Evolutionary conservation across 495 filamentous ascomycete species (phyloP), one percentile per base, ranked within the genome.

Genomic region (Penicillium odoratum): DNA sequence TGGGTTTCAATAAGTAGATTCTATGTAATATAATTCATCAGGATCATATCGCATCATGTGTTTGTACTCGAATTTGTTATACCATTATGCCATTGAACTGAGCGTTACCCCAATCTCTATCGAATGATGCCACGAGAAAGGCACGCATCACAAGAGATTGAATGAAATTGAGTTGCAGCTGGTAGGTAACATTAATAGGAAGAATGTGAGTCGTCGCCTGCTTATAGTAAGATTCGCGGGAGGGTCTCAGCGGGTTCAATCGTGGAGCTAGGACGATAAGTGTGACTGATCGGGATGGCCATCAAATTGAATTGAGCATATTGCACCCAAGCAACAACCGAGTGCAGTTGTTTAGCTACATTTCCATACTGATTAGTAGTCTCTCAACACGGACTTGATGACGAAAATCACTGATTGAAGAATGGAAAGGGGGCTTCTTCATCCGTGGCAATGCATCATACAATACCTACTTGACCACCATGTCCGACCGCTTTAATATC

Each of bases 251-350:
- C n/a, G 42, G 42, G 9, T 21, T 45, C 16, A 45, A 45, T 16
- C 42, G n/a, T 16, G n/a, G 8, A 0, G 42, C 16, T 21, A 7
- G 42, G 42, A 21, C 21, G 8, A 5, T 10, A 8, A 45, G 25
- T 25, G 42, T 45, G 16, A 2, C n/a, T 7, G 42, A 16, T 7
- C 16, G 42, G 21, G 42, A 45, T 25, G 16, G 42, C 3, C 9
- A 25, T 45, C 42, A 45, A 45, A 45, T 45, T 45, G 42, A 45
- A 25, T 25, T 45, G 42, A 45, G 42, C 3, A 45, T 45, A 45
- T 45, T 16, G 42, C 42, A 18, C 42, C 42, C 16, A 45, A 18
- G 16, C 16, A 45, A 7, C 18, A 45, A 7, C 16, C n/a, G 7
- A 45, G 42, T 16, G 8, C n/a, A 21, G 42, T 16, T 8, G 42